Evolutionary conservation across 2,329 filamentous ascomycete genomes (phyloP).

Genomic region (Pseudogymnoascus sp.): DNA sequence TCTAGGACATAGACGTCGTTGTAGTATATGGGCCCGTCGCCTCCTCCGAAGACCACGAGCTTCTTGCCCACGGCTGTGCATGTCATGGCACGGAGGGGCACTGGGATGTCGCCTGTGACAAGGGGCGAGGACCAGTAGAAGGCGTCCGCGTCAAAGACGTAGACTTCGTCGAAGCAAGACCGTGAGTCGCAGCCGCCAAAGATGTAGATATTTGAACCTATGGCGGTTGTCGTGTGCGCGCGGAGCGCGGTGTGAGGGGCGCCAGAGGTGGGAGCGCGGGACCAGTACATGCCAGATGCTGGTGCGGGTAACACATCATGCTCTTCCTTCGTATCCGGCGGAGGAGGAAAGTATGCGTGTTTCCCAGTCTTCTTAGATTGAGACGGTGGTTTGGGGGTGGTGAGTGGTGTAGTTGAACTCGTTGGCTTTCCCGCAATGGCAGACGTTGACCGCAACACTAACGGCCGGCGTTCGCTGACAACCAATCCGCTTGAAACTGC

Average conservation of each 20-base stretch:
- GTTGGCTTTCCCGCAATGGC: slow-evolving; percentile 24
- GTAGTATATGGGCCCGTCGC: slow-evolving; percentile 62
- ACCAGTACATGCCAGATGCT: slow-evolving; percentile 67
- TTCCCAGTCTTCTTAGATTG: slow-evolving; percentile 23
- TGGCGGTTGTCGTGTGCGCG: slow-evolving; percentile 57
- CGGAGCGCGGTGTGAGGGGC: slow-evolving; percentile 51
- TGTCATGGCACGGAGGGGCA: slow-evolving; percentile 61
- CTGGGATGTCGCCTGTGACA: slow-evolving; percentile 55
- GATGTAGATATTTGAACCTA: slow-evolving; percentile 58
- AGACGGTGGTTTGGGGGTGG: not conserved
- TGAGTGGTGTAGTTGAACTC: not conserved
- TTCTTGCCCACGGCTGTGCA: slow-evolving; percentile 64
- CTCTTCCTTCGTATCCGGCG: slow-evolving; percentile 46
- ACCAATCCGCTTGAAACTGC: slow-evolving; percentile 22
- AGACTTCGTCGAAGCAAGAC: slow-evolving; percentile 60
- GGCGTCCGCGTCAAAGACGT: slow-evolving; percentile 60
- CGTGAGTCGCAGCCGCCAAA: slow-evolving; percentile 61
- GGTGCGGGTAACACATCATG: slow-evolving; percentile 54
- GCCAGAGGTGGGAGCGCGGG: slow-evolving; percentile 54
- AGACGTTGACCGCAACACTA: slow-evolving; percentile 41
- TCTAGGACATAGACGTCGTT: slow-evolving; percentile 66
- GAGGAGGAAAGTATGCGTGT: slow-evolving; percentile 45
- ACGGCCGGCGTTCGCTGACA: slow-evolving; percentile 30
- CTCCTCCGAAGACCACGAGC: slow-evolving; percentile 60
- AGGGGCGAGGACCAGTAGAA: slow-evolving; percentile 61